Evolutionary conservation across 345 rosid species (phyloP).

Genomic region (Nasturtium officinale): DNA sequence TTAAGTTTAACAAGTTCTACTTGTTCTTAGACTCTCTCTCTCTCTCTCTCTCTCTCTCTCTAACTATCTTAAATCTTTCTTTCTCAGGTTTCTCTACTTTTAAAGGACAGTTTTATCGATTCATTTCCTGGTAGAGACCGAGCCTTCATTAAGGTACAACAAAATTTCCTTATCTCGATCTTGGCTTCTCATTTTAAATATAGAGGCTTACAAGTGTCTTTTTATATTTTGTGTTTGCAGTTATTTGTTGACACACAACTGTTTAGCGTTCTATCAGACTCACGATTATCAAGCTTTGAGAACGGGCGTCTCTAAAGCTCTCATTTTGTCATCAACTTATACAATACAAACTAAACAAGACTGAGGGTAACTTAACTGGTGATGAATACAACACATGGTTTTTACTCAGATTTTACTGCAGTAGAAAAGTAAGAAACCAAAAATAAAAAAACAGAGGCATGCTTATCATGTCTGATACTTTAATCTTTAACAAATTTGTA

Average conservation of each 20-base stretch:
- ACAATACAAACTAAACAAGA: conserved; percentile 22
- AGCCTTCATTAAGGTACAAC: conserved; percentile 74
- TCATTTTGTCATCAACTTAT: conserved; percentile 30
- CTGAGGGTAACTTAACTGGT: neutral
- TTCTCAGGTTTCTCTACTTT: conserved; percentile 86
- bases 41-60: too few relatives aligned
- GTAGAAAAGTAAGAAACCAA: conserved; percentile 26
- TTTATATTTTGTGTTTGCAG: conserved; percentile 48
- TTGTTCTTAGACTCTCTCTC: neutral
- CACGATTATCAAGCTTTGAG: conserved; percentile 74
- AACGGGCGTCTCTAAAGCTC: conserved; percentile 47
- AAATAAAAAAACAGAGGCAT: conserved; percentile 23
- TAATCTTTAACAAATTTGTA: conserved; percentile 13
- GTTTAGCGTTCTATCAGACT: conserved; percentile 71
- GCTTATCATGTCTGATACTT: conserved; percentile 20
- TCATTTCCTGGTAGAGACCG: conserved; percentile 80
- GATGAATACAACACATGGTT: conserved; percentile 31
- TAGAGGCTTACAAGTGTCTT: conserved; percentile 6
- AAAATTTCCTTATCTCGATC: neutral
- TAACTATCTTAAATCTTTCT: neutral
- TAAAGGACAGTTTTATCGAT: conserved; percentile 91
- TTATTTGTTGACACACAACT: conserved; percentile 79
- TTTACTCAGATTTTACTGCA: conserved; percentile 24
- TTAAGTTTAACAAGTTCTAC: neutral
- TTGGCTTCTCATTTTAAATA: conserved; percentile 12